Evolutionary conservation across 1,139 yeast species (phyloP), one percentile per base, ranked within the genome.

Genomic region (Yamadazyma sp.): DNA sequence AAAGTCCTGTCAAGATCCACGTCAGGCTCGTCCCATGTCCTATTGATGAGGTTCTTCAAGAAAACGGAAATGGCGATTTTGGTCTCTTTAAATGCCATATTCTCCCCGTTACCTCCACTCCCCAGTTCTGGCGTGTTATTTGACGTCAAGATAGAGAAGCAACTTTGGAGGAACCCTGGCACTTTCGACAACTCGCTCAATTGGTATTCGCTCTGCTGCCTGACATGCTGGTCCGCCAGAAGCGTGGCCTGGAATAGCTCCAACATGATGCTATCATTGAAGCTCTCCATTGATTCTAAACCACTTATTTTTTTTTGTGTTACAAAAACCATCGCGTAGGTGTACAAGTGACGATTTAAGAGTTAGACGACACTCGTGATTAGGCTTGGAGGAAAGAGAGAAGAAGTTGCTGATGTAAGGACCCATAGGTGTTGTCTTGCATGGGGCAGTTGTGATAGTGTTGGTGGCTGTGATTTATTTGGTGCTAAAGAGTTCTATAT

Each of bases 61-160:
- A 82, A 91, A 22, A 92, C 83, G 0, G 95, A 95, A 14, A 95
- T 87, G 10, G 96, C 92, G 38, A 81, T 75, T 49, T 83, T 80
- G 34, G 87, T 37, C 33, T 44, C 5, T 51, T 47, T 26, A 55
- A 50, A 24, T 15, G 20, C 17, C n/a, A 28, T 7, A 11, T 12
- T 26, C 4, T 5, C 27, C 27, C 12, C 27, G 27, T 24, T 24
- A 7, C n/a, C 27, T 5, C 5, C n/a, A n/a, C 4, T 15, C 6
- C 12, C 35, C 14, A 28, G 14, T 9, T 30, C 16, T 30, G 40
- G 17, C 11, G n/a, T 12, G 43, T 42, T 15, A 47, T 75, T 41
- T 5, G 22, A 6, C 5, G 22, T 20, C 8, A 20, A 20, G 5
- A 92, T 82, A 54, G 87, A 92, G 34, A 92, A 66, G 59, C 96